Percentiles rank a stretch among this genome's conserved stretches.
Conservation (phyloP, 2,329 filamentous ascomycete genomes). For the Chlorencoelia australis region DNA sequence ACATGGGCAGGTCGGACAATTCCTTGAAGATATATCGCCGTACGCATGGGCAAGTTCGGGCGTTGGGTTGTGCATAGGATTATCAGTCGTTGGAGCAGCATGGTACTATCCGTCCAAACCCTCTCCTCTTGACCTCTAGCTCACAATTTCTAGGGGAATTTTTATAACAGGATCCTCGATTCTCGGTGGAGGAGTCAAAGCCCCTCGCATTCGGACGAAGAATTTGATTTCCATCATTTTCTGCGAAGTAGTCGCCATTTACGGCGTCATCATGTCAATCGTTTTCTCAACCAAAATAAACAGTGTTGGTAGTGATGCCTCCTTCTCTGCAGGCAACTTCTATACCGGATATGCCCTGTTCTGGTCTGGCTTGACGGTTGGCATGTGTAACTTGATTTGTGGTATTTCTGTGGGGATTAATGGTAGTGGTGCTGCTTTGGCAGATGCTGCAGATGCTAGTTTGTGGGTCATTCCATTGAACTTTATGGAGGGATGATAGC, state of each 20-base stretch:
- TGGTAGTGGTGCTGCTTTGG: conserved; percentile 88
- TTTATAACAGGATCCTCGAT: conserved; percentile 98
- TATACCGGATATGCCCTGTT: conserved; percentile 95
- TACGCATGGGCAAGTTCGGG: conserved; percentile 88
- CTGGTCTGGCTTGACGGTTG: conserved; percentile 91
- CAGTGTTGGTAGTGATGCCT: conserved; percentile 48
- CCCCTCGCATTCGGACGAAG: conserved; percentile 96
- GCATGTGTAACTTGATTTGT: conserved; percentile 90
- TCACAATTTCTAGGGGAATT: conserved; percentile 64
- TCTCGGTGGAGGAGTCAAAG: conserved; percentile 90
- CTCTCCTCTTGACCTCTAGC: conserved; percentile 1
- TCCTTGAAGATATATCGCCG: conserved; percentile 88
- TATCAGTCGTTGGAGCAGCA: conserved; percentile 93
- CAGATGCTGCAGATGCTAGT: conserved; percentile 84
- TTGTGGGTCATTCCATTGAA: conserved; percentile 49
- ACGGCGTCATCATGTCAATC: conserved; percentile 99
- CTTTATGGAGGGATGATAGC: neutral
- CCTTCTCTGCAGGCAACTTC: conserved; percentile 70
- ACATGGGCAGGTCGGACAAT: conserved; percentile 64
- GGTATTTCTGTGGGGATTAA: conserved; percentile 97
- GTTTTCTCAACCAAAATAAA: conserved; percentile 88
- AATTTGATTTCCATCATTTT: conserved; percentile 99
- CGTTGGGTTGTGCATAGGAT: conserved; percentile 86
- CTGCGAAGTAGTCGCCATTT: conserved; percentile 99
- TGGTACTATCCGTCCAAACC: conserved; percentile 49